Percentiles rank a stretch among this genome's conserved stretches.
phyloP scores from a whole-genome alignment of 495 filamentous ascomycete species.

The Neurospora cerealis region DNA sequence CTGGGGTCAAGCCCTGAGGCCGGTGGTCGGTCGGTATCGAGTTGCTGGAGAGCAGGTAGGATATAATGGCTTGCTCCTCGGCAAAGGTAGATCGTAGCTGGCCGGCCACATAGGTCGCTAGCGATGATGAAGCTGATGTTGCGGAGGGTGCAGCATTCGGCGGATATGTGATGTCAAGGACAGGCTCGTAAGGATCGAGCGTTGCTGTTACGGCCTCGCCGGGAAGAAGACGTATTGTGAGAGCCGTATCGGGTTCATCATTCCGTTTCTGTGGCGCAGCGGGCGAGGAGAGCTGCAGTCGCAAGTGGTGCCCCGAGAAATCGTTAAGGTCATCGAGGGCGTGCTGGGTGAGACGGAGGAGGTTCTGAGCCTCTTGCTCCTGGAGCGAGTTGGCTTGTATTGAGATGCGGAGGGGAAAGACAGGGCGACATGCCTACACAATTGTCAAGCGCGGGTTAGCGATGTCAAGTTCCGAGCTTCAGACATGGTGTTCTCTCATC shows the following conservation, averaged over 20 bases:
- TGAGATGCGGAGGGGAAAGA: slow-evolving; percentile 76
- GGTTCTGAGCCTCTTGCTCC: slow-evolving; percentile 59
- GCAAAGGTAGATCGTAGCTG: slow-evolving; percentile 71
- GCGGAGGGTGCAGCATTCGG: slow-evolving; percentile 60
- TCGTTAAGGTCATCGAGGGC: slow-evolving; percentile 84
- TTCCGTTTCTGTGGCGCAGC: slow-evolving; percentile 8
- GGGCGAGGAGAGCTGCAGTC: slow-evolving; percentile 53
- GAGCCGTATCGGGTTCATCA: slow-evolving; percentile 42
- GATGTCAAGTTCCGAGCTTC: background rate
- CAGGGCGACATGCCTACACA: slow-evolving; percentile 68
- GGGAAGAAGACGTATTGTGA: slow-evolving; percentile 59
- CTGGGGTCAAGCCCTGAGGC: slow-evolving; percentile 30
- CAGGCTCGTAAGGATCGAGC: slow-evolving; percentile 56
- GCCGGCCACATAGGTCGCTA: slow-evolving; percentile 72
- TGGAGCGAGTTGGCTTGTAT: slow-evolving; percentile 62
- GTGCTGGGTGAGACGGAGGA: slow-evolving; percentile 79
- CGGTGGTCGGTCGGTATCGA: slow-evolving; percentile 39
- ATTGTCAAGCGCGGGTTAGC: background rate
- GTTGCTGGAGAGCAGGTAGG: slow-evolving; percentile 61
- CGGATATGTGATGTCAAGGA: slow-evolving; percentile 72
- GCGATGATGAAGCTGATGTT: slow-evolving; percentile 57
- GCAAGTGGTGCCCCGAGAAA: slow-evolving; percentile 82
- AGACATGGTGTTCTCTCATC: background rate
- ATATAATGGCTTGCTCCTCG: slow-evolving; percentile 84
- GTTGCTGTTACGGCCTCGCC: slow-evolving; percentile 51